Base-by-base conservation (phyloP, 495 filamentous ascomycete genomes). In the Pyrenopolyporus hunteri region DNA sequence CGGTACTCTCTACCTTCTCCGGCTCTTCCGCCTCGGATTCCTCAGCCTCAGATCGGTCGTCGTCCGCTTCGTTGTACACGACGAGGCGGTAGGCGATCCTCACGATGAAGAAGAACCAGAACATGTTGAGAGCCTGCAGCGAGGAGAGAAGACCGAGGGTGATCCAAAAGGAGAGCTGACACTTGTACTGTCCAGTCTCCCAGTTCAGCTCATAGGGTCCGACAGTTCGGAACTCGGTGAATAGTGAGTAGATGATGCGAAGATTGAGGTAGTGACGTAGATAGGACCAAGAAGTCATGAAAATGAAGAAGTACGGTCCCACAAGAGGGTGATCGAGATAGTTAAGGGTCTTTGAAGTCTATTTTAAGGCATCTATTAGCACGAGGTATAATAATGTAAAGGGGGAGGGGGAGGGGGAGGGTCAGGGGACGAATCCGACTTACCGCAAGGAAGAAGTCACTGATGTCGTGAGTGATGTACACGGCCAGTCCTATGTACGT, bases 401-500 rank as follows among this genome's bases (percentile, higher is more conserved):
- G 22, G 16, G 14, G 6, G 29, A 14, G 16, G n/a, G n/a, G n/a
- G n/a, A n/a, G n/a, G n/a, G n/a, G n/a, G n/a, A n/a, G n/a, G n/a
- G n/a, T n/a, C n/a, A 16, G 1, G 17, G 23, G n/a, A 17, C 26
- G 9, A 48, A 22, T 51, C 33, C 16, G 36, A 81, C 90, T 74
- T 86, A 94, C 91, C 16, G 95, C 95, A 11, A 98, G 81, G 85
- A 98, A 98, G 75, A 98, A 97, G 70, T 98, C 94, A 48, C 86
- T 90, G 59, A 98, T 89, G 64, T 98, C 94, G 68, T 96, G 92
- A 16, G 94, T 98, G 58, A 97, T 92, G 72, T 96, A 98, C 6
- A 98, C 93, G 23, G 91, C 93, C 32, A 98, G 70, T n/a, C 94
- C 94, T 78, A 98, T 95, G 73, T 95, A 93, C 6, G 94, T 94